These are phyloP conservation scores for Acanthamoeba rhysodes DNA, from an alignment of 208 protist genomes.

Conservation along the genomic window DNA sequence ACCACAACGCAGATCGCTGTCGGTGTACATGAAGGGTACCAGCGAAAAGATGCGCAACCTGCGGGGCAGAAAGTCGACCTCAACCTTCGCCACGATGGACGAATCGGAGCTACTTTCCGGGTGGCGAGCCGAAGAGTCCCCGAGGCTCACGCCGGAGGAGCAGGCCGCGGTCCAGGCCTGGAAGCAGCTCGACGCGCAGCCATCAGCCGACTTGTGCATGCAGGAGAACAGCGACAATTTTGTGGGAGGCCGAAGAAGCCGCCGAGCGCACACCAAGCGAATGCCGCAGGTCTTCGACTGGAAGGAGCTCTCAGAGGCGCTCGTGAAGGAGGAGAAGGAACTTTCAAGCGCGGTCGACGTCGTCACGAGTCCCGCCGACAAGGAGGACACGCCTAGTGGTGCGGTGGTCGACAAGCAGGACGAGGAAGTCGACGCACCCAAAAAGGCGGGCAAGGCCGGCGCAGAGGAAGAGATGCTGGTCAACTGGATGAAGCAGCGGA, in stretches of 20 bases:
- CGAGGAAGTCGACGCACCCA: background rate
- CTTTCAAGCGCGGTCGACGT: background rate
- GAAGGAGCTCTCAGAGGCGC: background rate
- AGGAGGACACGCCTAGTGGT: background rate
- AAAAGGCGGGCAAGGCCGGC: background rate
- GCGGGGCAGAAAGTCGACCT: background rate
- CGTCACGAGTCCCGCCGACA: background rate
- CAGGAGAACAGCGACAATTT: background rate
- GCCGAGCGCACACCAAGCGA: slow-evolving; percentile 31
- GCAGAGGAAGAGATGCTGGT: slow-evolving; percentile 17
- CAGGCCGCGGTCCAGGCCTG: background rate
- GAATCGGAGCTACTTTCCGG: background rate
- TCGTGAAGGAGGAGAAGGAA: slow-evolving; percentile 22
- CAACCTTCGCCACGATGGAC: background rate
- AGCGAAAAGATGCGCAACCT: slow-evolving; percentile 27
- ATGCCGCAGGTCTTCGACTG: slow-evolving; percentile 25
- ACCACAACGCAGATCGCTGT: too few species aligned
- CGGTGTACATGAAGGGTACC: slow-evolving; percentile 19
- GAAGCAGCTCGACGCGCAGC: slow-evolving; percentile 14
- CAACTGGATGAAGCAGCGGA: slow-evolving; percentile 64
- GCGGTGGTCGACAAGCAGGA: background rate
- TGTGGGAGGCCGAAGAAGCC: background rate
- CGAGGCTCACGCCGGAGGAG: background rate
- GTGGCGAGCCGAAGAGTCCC: background rate
- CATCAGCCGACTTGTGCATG: background rate